Base-by-base conservation (phyloP, 2,329 filamentous ascomycete species). In the Diaporthe nobilis region DNA sequence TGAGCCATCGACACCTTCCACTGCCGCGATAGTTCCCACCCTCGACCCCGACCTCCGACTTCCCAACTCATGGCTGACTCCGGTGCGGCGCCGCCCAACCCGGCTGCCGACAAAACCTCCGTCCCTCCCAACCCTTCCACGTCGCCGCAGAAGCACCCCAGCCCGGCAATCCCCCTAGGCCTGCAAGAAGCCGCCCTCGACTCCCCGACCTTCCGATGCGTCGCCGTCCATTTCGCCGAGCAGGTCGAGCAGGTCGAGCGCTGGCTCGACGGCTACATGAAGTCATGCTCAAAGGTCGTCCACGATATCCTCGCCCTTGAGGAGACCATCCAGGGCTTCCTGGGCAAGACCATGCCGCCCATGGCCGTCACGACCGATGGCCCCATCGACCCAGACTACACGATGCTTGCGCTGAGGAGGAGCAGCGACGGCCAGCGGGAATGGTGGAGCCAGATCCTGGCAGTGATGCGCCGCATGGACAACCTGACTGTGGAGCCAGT, bases 121-220 rank as follows among this genome's bases (percentile, higher is more conserved):
- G 47, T n/a, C 51, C 61, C 44, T 51, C 47, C 53, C 47, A 61
- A 39, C 25, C 17, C 60, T 51, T 42, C 73, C 47, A 71, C 37
- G 37, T 22, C 68, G 37, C 73, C 39, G 44, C 39, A 44, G 20
- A 60, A 72, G 49, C 77, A 79, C 58, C 72, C 79, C n/a, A 84
- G 83, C 77, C 85, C 87, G 49, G 85, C 87, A 44, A 88, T 91
- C 75, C 95, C 97, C 60, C 96, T 98, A 49, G 92, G 93, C 77
- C 90, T 98, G 80, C 97, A 96, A 86, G 97, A 99, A 90, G 97
- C 97, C 70, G 94, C 95, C 28, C 94, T 98, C 86, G 97, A 99
- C 85, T 98, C 96, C 53, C 97, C 97, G 37, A 97, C 96, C 49
- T 98, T 98, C 84, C 95, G 97, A 78, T 95, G 96, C 63, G 94